Evolutionary conservation across 495 filamentous ascomycete species (phyloP), one percentile per base, ranked within the genome.

Genomic region (Sphaerosporella brunnea): DNA sequence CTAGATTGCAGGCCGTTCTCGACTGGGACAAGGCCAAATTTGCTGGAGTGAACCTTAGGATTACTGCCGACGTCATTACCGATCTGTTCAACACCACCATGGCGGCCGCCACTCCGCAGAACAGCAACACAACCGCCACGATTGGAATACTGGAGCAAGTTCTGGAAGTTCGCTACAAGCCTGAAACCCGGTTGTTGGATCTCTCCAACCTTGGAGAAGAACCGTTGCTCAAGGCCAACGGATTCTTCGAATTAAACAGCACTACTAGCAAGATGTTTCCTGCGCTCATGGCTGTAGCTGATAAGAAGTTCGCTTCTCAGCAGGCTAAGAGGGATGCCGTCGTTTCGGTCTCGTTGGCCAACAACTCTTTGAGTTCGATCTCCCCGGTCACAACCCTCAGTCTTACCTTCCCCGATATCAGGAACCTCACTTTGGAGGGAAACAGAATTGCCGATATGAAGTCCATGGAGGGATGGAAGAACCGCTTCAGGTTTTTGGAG

Each of bases 241-340:
- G 84, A 19, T 76, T 86, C 28, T 93, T 94, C 64, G 69, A 74
- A 49, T 70, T 66, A 37, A 71, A 68, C 23, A 73, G 76, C 1
- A 78, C 74, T n/a, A 75, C 80, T 23, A 75, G 78, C 39, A 96
- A 94, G 59, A 78, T 94, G 49, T 94, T 95, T 65, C 80, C 80
- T 30, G 87, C 79, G 2, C 67, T 95, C 24, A 85, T 95, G 79
- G 76, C 74, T 47, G 71, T 93, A 26, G 82, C 79, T 60, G 78
- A 83, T 25, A 64, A 72, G 53, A 68, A 75, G 23, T 90, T 90
- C 65, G 72, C 72, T 50, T 75, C 65, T 23, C 41, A 70, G 3
- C 64, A 78, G 15, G 69, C 76, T 24, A 83, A 84, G 59, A 71
- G 73, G 21, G 75, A 84, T 23, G 77, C 77, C 3, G 73, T 96